These are phyloP conservation scores for Cymodocea nodosa DNA, from an alignment of 116 monocot species.

Conservation along the genomic window DNA sequence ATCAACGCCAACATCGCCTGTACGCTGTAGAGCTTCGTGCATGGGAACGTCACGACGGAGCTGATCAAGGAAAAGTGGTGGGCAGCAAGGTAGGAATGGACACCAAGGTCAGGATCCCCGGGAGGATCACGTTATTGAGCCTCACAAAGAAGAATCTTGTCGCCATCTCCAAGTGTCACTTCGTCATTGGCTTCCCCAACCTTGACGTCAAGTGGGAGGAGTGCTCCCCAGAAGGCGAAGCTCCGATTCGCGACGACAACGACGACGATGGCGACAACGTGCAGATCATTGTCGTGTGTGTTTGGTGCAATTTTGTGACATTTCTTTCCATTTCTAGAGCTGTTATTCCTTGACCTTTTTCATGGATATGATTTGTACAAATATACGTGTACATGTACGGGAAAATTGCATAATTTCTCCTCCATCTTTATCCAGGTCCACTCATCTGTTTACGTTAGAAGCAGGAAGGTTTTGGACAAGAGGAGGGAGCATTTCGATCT, in stretches of 20 bases:
- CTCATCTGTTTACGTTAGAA: too few species aligned
- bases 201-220: slow-evolving; percentile 31
- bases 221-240: slow-evolving; percentile 35
- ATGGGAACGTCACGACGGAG: slow-evolving; percentile 4
- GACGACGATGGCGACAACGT: too few species aligned
- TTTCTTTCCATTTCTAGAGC: too few species aligned
- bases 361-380: too few species aligned
- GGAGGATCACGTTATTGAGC: slow-evolving; percentile 39
- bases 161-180: slow-evolving; percentile 39
- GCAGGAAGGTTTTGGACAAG: too few species aligned
- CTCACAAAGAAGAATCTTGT: slow-evolving; percentile 47
- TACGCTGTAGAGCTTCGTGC: slow-evolving; percentile 22
- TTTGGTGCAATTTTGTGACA: not conserved
- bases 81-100: slow-evolving; percentile 39
- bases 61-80: slow-evolving; percentile 26
- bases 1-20: slow-evolving; percentile 27
- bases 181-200: slow-evolving; percentile 39
- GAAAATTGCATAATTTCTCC: too few species aligned
- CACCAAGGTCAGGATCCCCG: slow-evolving; percentile 34
- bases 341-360: too few species aligned
- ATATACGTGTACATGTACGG: too few species aligned
- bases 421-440: too few species aligned
- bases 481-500: too few species aligned
- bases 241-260: slow-evolving; percentile 17
- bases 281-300: not conserved